These are phyloP conservation scores for Ustilago vetiveriae DNA, from an alignment of 1,284 basidiomycete genomes.

Conservation along the genomic window DNA sequence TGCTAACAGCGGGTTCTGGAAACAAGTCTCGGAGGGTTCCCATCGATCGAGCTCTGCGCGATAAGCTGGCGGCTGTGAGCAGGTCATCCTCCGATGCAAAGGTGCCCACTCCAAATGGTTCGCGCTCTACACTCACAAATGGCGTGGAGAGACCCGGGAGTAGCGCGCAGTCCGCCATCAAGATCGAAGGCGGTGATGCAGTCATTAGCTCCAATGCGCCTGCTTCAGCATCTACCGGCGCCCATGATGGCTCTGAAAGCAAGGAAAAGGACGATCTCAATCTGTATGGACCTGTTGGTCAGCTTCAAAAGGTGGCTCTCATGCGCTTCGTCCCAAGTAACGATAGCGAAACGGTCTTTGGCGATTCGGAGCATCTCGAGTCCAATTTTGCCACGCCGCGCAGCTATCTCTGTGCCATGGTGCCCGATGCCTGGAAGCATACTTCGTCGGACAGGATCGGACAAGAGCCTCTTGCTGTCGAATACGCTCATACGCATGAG, in stretches of 20 bases:
- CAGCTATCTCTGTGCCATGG: slow-evolving; percentile 39
- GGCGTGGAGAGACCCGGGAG: slow-evolving; percentile 18
- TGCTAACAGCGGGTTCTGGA: slow-evolving; percentile 39
- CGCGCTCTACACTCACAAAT: not conserved
- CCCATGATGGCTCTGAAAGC: slow-evolving; percentile 5
- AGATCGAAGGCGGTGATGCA: slow-evolving; percentile 28
- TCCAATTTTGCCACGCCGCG: slow-evolving; percentile 43
- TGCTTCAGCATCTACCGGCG: not conserved
- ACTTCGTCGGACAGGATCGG: slow-evolving; percentile 13
- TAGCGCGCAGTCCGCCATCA: slow-evolving; percentile 28
- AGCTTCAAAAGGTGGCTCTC: slow-evolving; percentile 94
- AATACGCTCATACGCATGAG: slow-evolving; percentile 79
- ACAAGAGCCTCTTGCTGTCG: slow-evolving; percentile 61
- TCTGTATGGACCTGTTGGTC: slow-evolving; percentile 84
- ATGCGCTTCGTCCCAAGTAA: slow-evolving; percentile 73
- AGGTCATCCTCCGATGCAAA: slow-evolving; percentile 18
- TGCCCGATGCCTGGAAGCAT: slow-evolving; percentile 25
- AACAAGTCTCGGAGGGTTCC: slow-evolving; percentile 34
- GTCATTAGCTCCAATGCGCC: not conserved
- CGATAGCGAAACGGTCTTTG: slow-evolving; percentile 35
- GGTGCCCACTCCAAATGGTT: not conserved
- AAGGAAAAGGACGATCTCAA: slow-evolving; percentile 47
- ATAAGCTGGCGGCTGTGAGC: slow-evolving; percentile 39
- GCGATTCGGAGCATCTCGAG: slow-evolving; percentile 48
- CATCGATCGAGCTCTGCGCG: slow-evolving; percentile 31